These are phyloP conservation scores for Fusarium compactum DNA, from an alignment of 2,329 filamentous ascomycete species.

Conservation along the genomic window DNA sequence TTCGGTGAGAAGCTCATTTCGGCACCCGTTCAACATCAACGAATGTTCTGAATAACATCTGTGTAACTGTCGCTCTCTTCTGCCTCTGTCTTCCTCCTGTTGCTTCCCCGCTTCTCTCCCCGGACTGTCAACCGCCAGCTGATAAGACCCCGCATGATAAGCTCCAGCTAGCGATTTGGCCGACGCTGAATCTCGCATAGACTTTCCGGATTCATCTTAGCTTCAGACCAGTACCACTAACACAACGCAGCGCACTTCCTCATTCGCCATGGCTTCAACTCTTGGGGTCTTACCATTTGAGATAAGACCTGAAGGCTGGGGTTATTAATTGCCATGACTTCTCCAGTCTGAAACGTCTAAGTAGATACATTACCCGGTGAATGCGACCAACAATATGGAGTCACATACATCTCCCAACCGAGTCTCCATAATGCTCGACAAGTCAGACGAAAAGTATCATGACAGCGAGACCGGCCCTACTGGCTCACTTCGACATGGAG, in stretches of 20 bases:
- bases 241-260: background rate
- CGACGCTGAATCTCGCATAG: background rate
- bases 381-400: background rate
- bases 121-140: background rate
- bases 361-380: background rate
- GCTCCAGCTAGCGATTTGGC: background rate
- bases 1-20: background rate
- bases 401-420: background rate
- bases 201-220: constrained; percentile 4
- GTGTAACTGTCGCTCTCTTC: background rate
- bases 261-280: background rate
- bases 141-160: constrained; percentile 2
- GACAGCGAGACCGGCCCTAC: background rate
- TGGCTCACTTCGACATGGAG: background rate
- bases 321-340: background rate
- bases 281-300: background rate
- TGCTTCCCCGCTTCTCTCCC: background rate
- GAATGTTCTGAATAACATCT: background rate
- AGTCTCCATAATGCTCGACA: background rate
- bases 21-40: background rate
- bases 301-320: background rate
- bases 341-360: no score
- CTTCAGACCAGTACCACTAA: background rate
- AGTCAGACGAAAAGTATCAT: background rate
- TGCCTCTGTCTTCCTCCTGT: background rate